Evolutionary conservation across 495 filamentous ascomycete genomes (phyloP), one percentile per base, ranked within the genome.

Genomic region (Margaritispora aquatica): DNA sequence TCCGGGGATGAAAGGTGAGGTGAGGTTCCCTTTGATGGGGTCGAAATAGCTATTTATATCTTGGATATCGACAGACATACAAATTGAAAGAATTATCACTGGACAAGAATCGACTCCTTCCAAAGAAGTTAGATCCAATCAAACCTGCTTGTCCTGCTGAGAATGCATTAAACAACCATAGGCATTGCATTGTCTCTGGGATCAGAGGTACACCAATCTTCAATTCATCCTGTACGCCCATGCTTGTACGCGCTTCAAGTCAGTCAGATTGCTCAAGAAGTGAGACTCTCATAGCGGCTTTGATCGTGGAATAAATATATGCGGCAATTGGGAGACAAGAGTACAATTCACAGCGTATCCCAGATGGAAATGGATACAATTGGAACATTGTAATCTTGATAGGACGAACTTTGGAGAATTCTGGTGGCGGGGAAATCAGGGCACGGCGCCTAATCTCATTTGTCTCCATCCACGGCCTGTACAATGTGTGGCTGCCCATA

Each of bases 401-500:
- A 61, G 63, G 63, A 55, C 44, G 55, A 10, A 41, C 52, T 1
- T 11, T 46, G 24, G 47, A 8, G 22, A 53, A 41, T 55, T 1
- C 19, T 46, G 24, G 47, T 22, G 22, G 57, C 26, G 36, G 34
- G 26, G 49, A 52, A 53, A 29, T 47, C 36, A 53, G 58, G 63
- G 63, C 36, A 53, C 54, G 63, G 63, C 63, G 63, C 63, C 29
- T 65, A 65, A 58, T 54, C 9, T 50, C 8, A 64, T 58, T 64
- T 26, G 62, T 58, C 58, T 54, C 49, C 56, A 7, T 29, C 19
- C 26, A 36, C 38, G 38, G 38, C 38, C 38, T 44, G 38, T 9
- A 34, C 38, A n/a, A 44, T 5, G 5, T 44, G 38, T 44, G 38
- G 38, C 38, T 44, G 38, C 8, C 7, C 3, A 3, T 44, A 2